Evolutionary conservation across 2,329 filamentous ascomycete species (phyloP).

Genomic region (Knoxdaviesia capensis): DNA sequence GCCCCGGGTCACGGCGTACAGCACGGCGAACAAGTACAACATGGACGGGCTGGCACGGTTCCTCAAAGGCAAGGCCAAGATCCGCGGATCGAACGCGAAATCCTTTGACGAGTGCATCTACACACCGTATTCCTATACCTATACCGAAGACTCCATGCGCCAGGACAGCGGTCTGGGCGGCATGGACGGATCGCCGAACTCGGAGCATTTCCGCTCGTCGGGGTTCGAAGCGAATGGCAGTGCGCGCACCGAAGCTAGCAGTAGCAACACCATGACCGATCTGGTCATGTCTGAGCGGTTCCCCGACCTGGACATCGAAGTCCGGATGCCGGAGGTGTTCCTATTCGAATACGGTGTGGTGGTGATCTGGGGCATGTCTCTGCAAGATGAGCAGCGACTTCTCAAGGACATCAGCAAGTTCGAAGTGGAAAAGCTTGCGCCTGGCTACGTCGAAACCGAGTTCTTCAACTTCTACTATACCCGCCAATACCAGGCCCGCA

Average conservation of each 20-base stretch:
- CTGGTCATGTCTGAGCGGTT: conserved; percentile 9
- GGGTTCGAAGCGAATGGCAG: neutral
- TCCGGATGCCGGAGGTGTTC: conserved; percentile 88
- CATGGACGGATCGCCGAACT: no score
- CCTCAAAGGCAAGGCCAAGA: conserved; percentile 64
- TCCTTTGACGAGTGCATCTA: conserved; percentile 97
- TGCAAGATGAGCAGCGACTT: conserved; percentile 75
- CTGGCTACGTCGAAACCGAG: conserved; percentile 84
- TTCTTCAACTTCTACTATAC: conserved; percentile 99
- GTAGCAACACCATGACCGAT: conserved; percentile 8
- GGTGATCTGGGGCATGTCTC: conserved; percentile 94
- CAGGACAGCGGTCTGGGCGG: conserved; percentile 10
- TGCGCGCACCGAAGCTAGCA: neutral
- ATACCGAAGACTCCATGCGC: conserved; percentile 17
- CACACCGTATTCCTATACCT: conserved; percentile 69
- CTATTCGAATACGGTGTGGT: conserved; percentile 95
- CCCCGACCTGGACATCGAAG: conserved; percentile 65
- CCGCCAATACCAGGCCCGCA: conserved; percentile 87
- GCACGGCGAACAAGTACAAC: conserved; percentile 79
- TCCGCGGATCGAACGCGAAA: conserved; percentile 67
- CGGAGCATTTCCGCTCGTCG: neutral
- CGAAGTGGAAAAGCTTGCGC: conserved; percentile 70
- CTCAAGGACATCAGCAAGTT: conserved; percentile 89
- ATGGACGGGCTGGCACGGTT: conserved; percentile 81
- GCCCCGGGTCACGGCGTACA: conserved; percentile 89